Conservation (phyloP, 2,329 filamentous ascomycete genomes). For the Conoideocrella luteorostrata region DNA sequence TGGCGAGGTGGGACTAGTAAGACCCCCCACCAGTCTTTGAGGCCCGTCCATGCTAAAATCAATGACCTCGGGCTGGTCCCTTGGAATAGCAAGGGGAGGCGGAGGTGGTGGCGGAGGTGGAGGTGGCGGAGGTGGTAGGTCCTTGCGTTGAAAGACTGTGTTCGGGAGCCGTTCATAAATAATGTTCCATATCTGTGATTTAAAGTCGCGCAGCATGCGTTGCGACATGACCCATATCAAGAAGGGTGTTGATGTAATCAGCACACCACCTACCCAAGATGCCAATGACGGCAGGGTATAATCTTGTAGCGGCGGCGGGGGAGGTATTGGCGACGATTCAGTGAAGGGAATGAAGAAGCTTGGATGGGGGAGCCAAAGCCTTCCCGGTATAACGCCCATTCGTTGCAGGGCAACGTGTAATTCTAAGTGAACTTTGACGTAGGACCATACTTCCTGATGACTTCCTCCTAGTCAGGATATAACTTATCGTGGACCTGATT, state of each 20-base stretch:
- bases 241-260: conserved; percentile 40
- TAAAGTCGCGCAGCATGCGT: conserved; percentile 29
- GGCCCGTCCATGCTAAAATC: not conserved
- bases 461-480: conserved; percentile 17
- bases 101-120: conserved; percentile 17
- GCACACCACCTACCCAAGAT: conserved; percentile 36
- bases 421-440: conserved; percentile 44
- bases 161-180: conserved; percentile 35
- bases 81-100: not conserved
- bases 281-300: conserved; percentile 32
- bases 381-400: conserved; percentile 38
- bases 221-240: conserved; percentile 39
- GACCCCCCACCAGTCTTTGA: not conserved
- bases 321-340: conserved; percentile 40
- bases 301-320: conserved; percentile 36
- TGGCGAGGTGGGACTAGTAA: conserved; percentile 14
- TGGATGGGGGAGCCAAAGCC: conserved; percentile 35
- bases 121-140: conserved; percentile 13
- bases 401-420: conserved; percentile 48
- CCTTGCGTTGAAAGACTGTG: conserved; percentile 24
- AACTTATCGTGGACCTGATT: too few relatives aligned
- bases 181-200: conserved; percentile 28
- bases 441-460: conserved; percentile 28
- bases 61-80: not conserved
- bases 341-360: conserved; percentile 52